A percentile compares a stretch with the other conserved stretches of the same genome.
phyloP scores from a whole-genome alignment of 148 eudicot genomes.

The Heliamphora exappendiculata region DNA sequence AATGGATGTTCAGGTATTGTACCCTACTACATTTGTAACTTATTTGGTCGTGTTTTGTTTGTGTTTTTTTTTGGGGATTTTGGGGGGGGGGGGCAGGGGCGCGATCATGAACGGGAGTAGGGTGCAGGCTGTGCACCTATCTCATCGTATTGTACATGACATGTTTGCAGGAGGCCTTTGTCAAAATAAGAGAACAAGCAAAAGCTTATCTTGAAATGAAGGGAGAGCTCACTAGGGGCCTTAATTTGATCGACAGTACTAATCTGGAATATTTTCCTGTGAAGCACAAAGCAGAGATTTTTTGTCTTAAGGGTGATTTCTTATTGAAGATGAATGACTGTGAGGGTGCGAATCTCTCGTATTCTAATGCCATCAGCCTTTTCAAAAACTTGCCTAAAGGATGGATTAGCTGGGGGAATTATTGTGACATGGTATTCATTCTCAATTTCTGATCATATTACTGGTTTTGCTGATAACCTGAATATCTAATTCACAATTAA shows the following conservation, averaged over 20 bases:
- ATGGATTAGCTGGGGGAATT: constrained; percentile 99
- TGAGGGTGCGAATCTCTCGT: constrained; percentile 91
- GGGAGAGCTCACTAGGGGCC: constrained; percentile 83
- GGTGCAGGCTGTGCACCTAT: constrained; percentile 11
- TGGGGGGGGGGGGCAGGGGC: background rate
- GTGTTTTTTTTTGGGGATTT: no score
- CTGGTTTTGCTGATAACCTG: background rate
- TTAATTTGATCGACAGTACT: constrained; percentile 82
- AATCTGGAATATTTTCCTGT: constrained; percentile 92
- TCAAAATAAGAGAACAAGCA: constrained; percentile 94
- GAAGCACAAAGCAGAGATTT: constrained; percentile 91
- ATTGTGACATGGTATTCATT: constrained; percentile 81
- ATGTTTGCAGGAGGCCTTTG: constrained; percentile 79
- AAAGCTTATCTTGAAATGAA: constrained; percentile 96
- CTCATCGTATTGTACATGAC: constrained; percentile 14
- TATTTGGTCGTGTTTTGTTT: background rate
- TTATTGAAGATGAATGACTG: constrained; percentile 75
- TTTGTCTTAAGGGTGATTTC: constrained; percentile 85
- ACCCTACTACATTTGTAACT: background rate
- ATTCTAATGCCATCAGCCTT: constrained; percentile 80
- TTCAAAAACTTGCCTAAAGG: constrained; percentile 92
- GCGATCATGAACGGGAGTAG: no score
- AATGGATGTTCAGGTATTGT: constrained; percentile 96
- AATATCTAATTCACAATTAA: constrained; percentile 1
- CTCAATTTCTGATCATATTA: background rate